phyloP scores from a whole-genome alignment of 1,139 yeast genomes.

The Blastobotrys capitulatus region DNA sequence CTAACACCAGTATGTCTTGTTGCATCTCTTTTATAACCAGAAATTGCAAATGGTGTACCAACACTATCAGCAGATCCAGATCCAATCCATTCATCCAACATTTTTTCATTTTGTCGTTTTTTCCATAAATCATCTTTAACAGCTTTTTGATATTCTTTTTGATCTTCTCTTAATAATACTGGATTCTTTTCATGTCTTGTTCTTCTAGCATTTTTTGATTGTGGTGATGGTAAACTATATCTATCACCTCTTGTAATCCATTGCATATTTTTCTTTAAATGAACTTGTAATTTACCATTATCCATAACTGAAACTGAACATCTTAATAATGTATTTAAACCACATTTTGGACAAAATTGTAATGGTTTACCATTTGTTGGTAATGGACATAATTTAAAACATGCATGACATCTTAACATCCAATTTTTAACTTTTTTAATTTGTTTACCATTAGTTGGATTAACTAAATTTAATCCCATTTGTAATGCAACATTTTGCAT shows the following conservation, averaged over 20 bases:
- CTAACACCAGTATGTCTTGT: slow-evolving; percentile 62
- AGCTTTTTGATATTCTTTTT: slow-evolving; percentile 86
- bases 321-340: slow-evolving; percentile 82
- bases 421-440: slow-evolving; percentile 82
- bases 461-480: slow-evolving; percentile 80
- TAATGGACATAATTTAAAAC: slow-evolving; percentile 75
- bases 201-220: slow-evolving; percentile 34
- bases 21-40: slow-evolving; percentile 41
- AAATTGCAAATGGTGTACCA: slow-evolving; percentile 82
- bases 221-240: slow-evolving; percentile 58
- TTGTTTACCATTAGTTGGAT: slow-evolving; percentile 76
- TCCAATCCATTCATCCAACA: slow-evolving; percentile 83
- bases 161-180: slow-evolving; percentile 76
- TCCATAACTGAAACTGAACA: slow-evolving; percentile 83
- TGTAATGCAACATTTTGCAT: slow-evolving; percentile 93
- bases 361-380: slow-evolving; percentile 70
- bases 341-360: slow-evolving; percentile 96
- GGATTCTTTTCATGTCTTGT: slow-evolving; percentile 27
- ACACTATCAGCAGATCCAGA: slow-evolving; percentile 91
- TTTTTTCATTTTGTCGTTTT: slow-evolving; percentile 77
- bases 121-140: slow-evolving; percentile 85
- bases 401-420: slow-evolving; percentile 96
- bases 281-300: slow-evolving; percentile 85
- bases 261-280: slow-evolving; percentile 82
- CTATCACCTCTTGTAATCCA: slow-evolving; percentile 90